Conservation (phyloP, 2,329 filamentous ascomycete species). For the Arthrocladium fulminans region DNA sequence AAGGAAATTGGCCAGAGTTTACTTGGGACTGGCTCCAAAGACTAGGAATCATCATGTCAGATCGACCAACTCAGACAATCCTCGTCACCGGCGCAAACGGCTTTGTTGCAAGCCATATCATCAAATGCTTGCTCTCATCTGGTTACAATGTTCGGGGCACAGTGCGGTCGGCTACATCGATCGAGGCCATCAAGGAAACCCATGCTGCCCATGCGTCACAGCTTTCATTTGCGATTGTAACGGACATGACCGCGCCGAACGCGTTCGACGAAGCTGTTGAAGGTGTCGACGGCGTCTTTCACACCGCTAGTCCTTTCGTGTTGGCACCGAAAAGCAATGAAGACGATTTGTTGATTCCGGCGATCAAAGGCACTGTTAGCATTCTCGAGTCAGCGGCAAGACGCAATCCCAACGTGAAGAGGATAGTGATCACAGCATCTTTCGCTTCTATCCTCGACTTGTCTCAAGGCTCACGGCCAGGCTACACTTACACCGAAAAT, state of each 20-base stretch:
- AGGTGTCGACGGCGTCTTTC: constrained; percentile 21
- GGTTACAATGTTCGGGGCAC: constrained; percentile 41
- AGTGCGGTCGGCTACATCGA: constrained; percentile 30
- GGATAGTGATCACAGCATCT: not conserved
- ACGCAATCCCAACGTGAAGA: not conserved
- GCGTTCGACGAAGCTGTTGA: constrained; percentile 32
- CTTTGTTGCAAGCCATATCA: constrained; percentile 30
- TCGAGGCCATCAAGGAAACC: constrained; percentile 17
- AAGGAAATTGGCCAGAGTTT: no score
- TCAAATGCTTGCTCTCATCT: constrained; percentile 30
- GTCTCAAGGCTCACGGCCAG: not conserved
- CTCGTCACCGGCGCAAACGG: constrained; percentile 35
- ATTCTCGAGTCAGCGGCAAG: not conserved
- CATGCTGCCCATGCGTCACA: no score
- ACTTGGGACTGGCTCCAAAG: no score
- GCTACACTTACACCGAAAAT: not conserved
- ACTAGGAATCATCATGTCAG: no score
- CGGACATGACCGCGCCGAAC: constrained; percentile 28
- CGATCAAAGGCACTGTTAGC: not conserved
- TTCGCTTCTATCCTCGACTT: not conserved
- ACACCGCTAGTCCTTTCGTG: constrained; percentile 15
- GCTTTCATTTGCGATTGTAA: constrained; percentile 24
- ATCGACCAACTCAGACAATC: no score
- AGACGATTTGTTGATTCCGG: no score
- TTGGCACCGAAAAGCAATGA: not conserved